Conservation (phyloP, 257 asterid genomes). For the Euphrasia confusa region DNA sequence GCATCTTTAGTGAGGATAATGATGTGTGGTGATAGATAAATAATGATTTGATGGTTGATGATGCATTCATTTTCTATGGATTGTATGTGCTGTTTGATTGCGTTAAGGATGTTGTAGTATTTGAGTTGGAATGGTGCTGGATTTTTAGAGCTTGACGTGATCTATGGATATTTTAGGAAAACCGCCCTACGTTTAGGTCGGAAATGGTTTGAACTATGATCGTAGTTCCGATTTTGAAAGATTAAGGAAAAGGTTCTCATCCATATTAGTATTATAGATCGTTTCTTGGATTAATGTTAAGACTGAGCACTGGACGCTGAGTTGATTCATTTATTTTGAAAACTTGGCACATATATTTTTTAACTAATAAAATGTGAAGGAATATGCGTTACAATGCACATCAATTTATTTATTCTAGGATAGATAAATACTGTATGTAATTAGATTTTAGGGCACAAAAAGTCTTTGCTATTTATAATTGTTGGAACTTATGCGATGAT, state of each 20-base stretch:
- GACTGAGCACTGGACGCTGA: not conserved
- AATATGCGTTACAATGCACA: not conserved
- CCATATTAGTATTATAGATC: not conserved
- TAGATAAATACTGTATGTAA: not conserved
- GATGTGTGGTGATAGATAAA: not conserved
- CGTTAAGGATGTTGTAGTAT: slow-evolving; percentile 7
- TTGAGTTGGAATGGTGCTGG: not conserved
- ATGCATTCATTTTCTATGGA: not conserved
- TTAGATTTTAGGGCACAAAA: not conserved
- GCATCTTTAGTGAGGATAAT: not conserved
- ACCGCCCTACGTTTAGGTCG: slow-evolving; percentile 18
- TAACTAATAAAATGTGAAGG: not conserved
- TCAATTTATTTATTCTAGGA: slow-evolving; percentile 4
- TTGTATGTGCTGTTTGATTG: slow-evolving; percentile 1
- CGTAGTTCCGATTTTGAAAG: not conserved
- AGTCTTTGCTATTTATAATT: not conserved
- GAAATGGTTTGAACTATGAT: slow-evolving; percentile 1
- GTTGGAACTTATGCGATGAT: not conserved
- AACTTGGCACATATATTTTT: not conserved
- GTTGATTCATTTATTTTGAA: not conserved
- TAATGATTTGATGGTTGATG: slow-evolving; percentile 11
- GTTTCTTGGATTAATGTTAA: not conserved
- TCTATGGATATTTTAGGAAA: slow-evolving; percentile 1
- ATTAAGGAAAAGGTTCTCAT: not conserved
- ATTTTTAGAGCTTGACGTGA: not conserved